phyloP scores from a whole-genome alignment of 1,284 basidiomycete genomes.

The Cryptococcus sp. region DNA sequence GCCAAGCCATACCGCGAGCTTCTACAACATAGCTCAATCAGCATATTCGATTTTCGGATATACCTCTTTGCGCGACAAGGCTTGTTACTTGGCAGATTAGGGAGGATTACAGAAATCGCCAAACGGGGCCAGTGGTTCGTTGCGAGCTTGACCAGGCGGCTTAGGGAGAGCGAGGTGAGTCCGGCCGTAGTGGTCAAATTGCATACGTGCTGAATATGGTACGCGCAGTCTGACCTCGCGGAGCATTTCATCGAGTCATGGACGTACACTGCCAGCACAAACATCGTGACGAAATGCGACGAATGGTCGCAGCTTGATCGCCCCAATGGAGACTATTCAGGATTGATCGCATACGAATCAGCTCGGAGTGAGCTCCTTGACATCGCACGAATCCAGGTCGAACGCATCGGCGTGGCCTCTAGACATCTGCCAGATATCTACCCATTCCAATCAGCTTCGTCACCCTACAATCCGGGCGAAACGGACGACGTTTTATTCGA shows the following conservation, averaged over 20 bases:
- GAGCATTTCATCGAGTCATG: constrained; percentile 85
- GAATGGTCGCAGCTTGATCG: constrained; percentile 61
- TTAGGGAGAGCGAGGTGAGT: constrained; percentile 73
- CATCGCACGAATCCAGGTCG: constrained; percentile 51
- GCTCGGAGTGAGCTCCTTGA: constrained; percentile 48
- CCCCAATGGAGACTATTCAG: constrained; percentile 59
- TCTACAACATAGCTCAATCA: constrained; percentile 86
- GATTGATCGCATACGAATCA: constrained; percentile 56
- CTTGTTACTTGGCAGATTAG: constrained; percentile 70
- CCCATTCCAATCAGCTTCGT: constrained; percentile 34
- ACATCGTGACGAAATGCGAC: constrained; percentile 81
- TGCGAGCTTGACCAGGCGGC: constrained; percentile 40
- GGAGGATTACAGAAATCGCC: constrained; percentile 81
- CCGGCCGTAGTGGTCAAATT: constrained; percentile 6
- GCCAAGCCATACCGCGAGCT: constrained; percentile 87
- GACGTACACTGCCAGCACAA: constrained; percentile 88
- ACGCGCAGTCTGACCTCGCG: constrained; percentile 65
- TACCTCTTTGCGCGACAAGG: constrained; percentile 90
- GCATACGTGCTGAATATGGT: constrained; percentile 19
- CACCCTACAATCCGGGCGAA: constrained; percentile 5
- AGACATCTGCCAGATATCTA: constrained; percentile 44
- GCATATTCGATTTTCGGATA: constrained; percentile 89
- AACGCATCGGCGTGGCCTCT: constrained; percentile 42
- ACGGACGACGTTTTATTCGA: constrained; percentile 43
- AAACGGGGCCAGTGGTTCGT: constrained; percentile 58